These are phyloP conservation scores for Myxozyma neglecta DNA, from an alignment of 805 yeast genomes.

Conservation along the genomic window DNA sequence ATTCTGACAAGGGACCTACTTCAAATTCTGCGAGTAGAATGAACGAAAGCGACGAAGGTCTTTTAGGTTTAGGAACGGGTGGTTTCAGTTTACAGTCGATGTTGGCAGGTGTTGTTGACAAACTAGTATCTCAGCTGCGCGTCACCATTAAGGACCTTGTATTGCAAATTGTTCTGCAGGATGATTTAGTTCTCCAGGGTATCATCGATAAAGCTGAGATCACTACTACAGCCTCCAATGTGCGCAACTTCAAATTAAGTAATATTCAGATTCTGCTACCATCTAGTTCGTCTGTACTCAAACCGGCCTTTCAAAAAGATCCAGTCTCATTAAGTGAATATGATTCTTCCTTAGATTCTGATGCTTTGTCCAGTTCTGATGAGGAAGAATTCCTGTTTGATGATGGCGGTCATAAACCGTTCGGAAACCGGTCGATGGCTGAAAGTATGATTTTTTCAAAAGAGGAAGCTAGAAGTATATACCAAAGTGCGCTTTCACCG, in stretches of 20 bases:
- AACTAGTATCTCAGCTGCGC: conserved; percentile 40
- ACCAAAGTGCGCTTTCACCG: conserved; percentile 77
- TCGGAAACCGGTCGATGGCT: conserved; percentile 22
- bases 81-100: conserved; percentile 36
- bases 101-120: conserved; percentile 43
- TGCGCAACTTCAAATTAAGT: conserved; percentile 32
- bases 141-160: conserved; percentile 29
- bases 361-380: conserved; percentile 40
- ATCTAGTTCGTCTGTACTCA: conserved; percentile 5
- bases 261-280: conserved; percentile 21
- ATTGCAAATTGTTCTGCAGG: conserved; percentile 10
- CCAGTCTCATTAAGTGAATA: conserved; percentile 7
- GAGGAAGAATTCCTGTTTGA: conserved; percentile 33
- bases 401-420: neutral
- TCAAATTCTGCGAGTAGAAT: neutral
- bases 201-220: conserved; percentile 9
- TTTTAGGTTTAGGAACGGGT: conserved; percentile 38
- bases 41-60: conserved; percentile 27
- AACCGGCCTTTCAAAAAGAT: conserved; percentile 3
- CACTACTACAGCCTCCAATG: neutral
- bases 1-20: conserved; percentile 1
- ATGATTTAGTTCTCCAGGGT: conserved; percentile 14
- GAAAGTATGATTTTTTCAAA: conserved; percentile 64
- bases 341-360: conserved; percentile 25
- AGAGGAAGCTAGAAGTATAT: conserved; percentile 67